Evolutionary conservation across 108 stramenopile genomes (phyloP), one percentile per base, ranked within the genome.

Genomic region (Heterococcus sp.): DNA sequence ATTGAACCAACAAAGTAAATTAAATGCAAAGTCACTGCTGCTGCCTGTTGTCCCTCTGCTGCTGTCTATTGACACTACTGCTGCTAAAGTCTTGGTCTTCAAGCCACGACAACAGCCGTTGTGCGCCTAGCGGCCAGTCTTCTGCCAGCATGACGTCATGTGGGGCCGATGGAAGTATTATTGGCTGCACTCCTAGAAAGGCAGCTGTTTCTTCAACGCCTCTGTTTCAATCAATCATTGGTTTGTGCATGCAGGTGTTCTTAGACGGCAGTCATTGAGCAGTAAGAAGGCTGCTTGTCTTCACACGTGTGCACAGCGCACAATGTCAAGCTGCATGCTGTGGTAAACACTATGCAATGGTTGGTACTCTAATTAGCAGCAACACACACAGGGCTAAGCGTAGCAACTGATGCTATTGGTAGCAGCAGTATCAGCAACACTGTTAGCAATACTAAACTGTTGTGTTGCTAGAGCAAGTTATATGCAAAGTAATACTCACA

Each of bases 141-240:
- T 84, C 78, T 5, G 80, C 85, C n/a, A 86, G 83, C 85, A 86
- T 86, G 1, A 85, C 85, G 74, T 86, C 72, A 35, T 73, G 73
- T 28, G 80, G 40, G 38, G 36, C 29, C 32, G 14, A 32, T 38
- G 2, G 31, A 1, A 58, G 26, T n/a, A 14, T 4, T 1, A n/a
- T 3, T 27, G 4, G 38, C 0, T 37, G 2, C 27, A 27, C 26
- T 32, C 28, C 38, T 26, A 72, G 21, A 21, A 37, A 38, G 31
- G 29, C 29, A 8, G 27, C 38, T n/a, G 1, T 2, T 28, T 0
- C 70, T 37, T 0, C 8, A n/a, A 58, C 29, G 37, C 38, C 72
- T n/a, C n/a, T 27, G 2, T 2, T 32, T n/a, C n/a, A n/a, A n/a
- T n/a, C n/a, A n/a, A 14, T 38, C 5, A 1, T 11, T 40, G 1